Percentiles rank a stretch among this genome's conserved stretches.
Evolutionary conservation across 2,329 filamentous ascomycete genomes (phyloP).

Genomic region (Thermomyces lanuginosus): DNA sequence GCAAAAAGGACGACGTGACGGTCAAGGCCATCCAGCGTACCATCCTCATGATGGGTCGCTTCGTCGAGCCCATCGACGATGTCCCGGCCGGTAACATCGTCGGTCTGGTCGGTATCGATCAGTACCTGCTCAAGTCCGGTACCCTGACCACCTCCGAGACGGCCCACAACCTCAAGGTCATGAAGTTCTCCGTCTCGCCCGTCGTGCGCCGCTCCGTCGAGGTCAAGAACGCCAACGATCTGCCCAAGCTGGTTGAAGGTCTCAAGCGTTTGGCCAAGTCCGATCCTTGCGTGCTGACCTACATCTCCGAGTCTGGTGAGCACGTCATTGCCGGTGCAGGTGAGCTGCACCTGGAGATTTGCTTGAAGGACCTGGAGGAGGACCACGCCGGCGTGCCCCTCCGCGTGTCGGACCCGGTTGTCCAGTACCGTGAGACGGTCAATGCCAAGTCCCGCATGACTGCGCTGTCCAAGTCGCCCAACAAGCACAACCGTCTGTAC

Average conservation of each 20-base stretch:
- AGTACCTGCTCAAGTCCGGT: constrained; percentile 99
- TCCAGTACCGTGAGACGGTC: constrained; percentile 97
- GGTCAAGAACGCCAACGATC: constrained; percentile 99
- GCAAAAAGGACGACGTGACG: constrained; percentile 98
- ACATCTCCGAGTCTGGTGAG: constrained; percentile 83
- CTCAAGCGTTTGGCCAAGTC: constrained; percentile 99
- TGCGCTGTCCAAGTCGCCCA: constrained; percentile 97
- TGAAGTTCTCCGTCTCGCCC: constrained; percentile 99
- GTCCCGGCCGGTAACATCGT: constrained; percentile 99
- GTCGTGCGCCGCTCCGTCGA: constrained; percentile 97
- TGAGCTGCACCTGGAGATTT: constrained; percentile 99
- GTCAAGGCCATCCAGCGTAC: constrained; percentile 99
- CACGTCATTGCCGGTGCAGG: constrained; percentile 98
- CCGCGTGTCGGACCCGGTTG: constrained; percentile 93
- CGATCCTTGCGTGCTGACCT: constrained; percentile 90
- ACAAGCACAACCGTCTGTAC: constrained; percentile 99
- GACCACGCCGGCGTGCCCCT: constrained; percentile 98
- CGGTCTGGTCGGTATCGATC: constrained; percentile 96
- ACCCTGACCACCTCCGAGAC: constrained; percentile 94
- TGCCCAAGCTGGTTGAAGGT: constrained; percentile 99
- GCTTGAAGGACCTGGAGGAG: constrained; percentile 98
- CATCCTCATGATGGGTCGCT: constrained; percentile 99
- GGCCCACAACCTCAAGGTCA: constrained; percentile 99
- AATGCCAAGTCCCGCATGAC: constrained; percentile 71
- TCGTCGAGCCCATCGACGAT: constrained; percentile 97